Evolutionary conservation across 139 green algal genomes (phyloP).

Genomic region (Asterochloris sp.): DNA sequence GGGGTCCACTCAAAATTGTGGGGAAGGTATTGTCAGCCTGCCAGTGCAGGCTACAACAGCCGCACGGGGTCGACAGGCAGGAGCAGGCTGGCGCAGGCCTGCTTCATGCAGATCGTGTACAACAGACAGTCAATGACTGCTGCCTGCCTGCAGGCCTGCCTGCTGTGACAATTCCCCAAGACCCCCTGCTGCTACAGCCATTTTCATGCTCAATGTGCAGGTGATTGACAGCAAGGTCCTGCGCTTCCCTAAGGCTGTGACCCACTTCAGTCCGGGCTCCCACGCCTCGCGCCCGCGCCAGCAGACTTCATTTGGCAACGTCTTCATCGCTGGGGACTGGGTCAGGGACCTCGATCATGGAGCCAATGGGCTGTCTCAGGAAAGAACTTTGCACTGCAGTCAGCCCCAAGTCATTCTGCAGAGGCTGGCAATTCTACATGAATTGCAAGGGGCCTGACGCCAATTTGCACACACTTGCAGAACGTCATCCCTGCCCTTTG

Average conservation of each 20-base stretch:
- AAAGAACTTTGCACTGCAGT: not conserved
- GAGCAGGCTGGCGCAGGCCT: no score
- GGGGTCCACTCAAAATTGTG: no score
- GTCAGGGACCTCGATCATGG: conserved; percentile 78
- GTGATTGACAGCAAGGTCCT: conserved; percentile 71
- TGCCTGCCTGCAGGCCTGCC: no score
- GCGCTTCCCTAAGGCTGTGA: conserved; percentile 74
- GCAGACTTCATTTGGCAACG: conserved; percentile 65
- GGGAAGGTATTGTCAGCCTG: no score
- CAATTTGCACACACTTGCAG: not conserved
- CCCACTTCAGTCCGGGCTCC: conserved; percentile 80
- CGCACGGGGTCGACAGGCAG: no score
- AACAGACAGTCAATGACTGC: no score
- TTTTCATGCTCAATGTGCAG: no score
- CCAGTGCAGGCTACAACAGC: no score
- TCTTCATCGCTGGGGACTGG: conserved; percentile 81
- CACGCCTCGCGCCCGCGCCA: conserved; percentile 60
- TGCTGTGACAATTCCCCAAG: no score
- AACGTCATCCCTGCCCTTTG: not conserved
- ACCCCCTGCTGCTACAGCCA: no score
- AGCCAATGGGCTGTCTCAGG: conserved; percentile 76
- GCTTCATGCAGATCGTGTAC: no score
- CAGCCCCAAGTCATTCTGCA: not conserved
- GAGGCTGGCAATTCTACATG: not conserved
- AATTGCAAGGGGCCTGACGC: not conserved